Percentiles rank a stretch among this genome's conserved stretches.
These are phyloP conservation scores for Immersiella caudata DNA, from an alignment of 495 filamentous ascomycete species.

Conservation along the genomic window DNA sequence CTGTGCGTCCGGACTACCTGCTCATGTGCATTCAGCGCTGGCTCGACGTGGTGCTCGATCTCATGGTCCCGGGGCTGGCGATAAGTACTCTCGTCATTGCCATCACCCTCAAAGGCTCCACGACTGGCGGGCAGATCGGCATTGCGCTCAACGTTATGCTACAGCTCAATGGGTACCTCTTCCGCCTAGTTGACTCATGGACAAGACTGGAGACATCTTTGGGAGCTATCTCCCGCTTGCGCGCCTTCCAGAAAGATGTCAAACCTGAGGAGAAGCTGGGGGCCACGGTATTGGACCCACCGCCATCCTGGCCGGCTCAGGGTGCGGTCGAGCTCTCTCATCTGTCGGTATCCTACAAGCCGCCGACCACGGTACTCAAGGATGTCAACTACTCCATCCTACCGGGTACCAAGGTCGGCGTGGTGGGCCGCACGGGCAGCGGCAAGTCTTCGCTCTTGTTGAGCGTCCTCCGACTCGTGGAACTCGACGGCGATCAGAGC, in stretches of 20 bases:
- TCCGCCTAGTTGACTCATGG: slow-evolving; percentile 34
- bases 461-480: slow-evolving; percentile 87
- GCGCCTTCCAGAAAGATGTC: slow-evolving; percentile 33
- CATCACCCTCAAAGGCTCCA: slow-evolving; percentile 45
- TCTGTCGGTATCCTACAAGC: slow-evolving; percentile 25
- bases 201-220: slow-evolving; percentile 51
- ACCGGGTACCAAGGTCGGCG: slow-evolving; percentile 12
- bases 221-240: slow-evolving; percentile 49
- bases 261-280: slow-evolving; percentile 35
- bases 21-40: slow-evolving; percentile 51
- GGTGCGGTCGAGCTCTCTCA: slow-evolving; percentile 12
- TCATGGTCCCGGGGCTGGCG: slow-evolving; percentile 45
- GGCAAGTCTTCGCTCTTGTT: slow-evolving; percentile 90
- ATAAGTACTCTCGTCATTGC: slow-evolving; percentile 46
- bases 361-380: slow-evolving; percentile 26
- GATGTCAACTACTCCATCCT: slow-evolving; percentile 28
- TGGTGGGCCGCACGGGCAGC: slow-evolving; percentile 26
- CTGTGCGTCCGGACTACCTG: slow-evolving; percentile 48
- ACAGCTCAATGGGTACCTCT: slow-evolving; percentile 5
- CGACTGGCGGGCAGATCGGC: slow-evolving; percentile 52
- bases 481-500: slow-evolving; percentile 61
- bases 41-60: slow-evolving; percentile 50
- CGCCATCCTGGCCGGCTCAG: slow-evolving; percentile 10
- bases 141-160: slow-evolving; percentile 48
- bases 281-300: slow-evolving; percentile 7